A percentile compares a stretch with the other conserved stretches of the same genome.
phyloP scores from a whole-genome alignment of 2,329 filamentous ascomycete species.

The Diaporthe citri region DNA sequence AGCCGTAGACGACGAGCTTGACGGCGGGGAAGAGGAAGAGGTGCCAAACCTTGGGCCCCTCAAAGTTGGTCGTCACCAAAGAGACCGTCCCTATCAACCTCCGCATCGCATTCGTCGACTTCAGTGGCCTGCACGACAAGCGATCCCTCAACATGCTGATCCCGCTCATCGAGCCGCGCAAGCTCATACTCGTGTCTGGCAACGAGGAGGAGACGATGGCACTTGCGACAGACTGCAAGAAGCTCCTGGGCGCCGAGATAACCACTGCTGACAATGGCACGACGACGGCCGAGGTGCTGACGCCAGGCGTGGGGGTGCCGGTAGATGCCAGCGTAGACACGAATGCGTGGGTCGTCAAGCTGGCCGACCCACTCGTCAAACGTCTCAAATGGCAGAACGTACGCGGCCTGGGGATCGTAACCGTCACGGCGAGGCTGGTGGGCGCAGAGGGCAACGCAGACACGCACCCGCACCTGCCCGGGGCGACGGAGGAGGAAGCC shows the following conservation, averaged over 20 bases:
- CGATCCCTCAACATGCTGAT: constrained; percentile 95
- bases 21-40: constrained; percentile 69
- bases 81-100: constrained; percentile 77
- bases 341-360: constrained; percentile 95
- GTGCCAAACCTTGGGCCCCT: constrained; percentile 73
- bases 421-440: constrained; percentile 81
- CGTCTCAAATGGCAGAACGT: constrained; percentile 96
- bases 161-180: constrained; percentile 91
- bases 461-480: constrained; percentile 43
- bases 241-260: constrained; percentile 65
- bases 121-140: constrained; percentile 91
- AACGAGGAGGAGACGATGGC: constrained; percentile 81
- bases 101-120: constrained; percentile 89
- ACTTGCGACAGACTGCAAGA: constrained; percentile 84
- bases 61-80: constrained; percentile 77
- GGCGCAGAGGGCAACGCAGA: constrained; percentile 56
- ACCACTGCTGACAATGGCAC: constrained; percentile 50
- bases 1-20: constrained; percentile 65
- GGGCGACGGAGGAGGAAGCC: constrained; percentile 61
- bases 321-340: constrained; percentile 97
- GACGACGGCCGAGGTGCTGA: constrained; percentile 79
- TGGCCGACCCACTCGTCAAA: constrained; percentile 86
- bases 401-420: constrained; percentile 88
- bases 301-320: constrained; percentile 77
- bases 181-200: constrained; percentile 92